A percentile compares a stretch with the other conserved stretches of the same genome.
Evolutionary conservation across 164 flowering plant genomes (phyloP).

Genomic region (Magnolia changhungtana): DNA sequence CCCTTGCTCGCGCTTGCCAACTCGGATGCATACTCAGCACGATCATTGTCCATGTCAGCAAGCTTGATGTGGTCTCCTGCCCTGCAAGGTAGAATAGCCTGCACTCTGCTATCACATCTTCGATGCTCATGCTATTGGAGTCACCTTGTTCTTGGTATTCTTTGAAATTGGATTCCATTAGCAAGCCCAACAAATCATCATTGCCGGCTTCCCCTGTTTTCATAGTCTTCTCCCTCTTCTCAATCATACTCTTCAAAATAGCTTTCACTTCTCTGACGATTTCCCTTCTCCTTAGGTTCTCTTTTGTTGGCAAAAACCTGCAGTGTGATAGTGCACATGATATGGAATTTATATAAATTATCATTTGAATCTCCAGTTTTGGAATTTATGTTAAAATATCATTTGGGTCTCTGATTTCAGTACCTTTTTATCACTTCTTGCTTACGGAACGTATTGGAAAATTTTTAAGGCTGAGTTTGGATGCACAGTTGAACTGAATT

Average conservation of each 20-base stretch:
- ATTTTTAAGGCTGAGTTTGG: too few species aligned
- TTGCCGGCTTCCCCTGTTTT: constrained; percentile 13
- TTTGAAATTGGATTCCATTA: constrained; percentile 39
- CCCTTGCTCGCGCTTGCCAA: constrained; percentile 15
- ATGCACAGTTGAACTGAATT: not conserved
- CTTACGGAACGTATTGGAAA: not conserved
- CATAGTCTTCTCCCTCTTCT: constrained; percentile 31
- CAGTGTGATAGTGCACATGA: not conserved
- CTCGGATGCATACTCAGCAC: constrained; percentile 11
- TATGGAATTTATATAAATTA: not conserved
- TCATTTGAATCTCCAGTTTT: not conserved
- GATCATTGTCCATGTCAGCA: constrained; percentile 19
- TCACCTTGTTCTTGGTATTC: constrained; percentile 26
- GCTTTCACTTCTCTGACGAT: constrained; percentile 23
- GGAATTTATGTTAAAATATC: not conserved
- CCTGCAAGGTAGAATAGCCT: constrained; percentile 21
- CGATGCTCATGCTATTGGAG: constrained; percentile 33
- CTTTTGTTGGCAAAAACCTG: constrained; percentile 52
- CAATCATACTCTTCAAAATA: constrained; percentile 25
- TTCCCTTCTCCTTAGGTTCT: constrained; percentile 37
- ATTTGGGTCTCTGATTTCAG: not conserved
- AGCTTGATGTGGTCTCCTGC: constrained; percentile 16
- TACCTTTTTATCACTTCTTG: not conserved
- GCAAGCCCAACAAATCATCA: constrained; percentile 43
- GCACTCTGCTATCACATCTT: constrained; percentile 18